A percentile compares a stretch with the other conserved stretches of the same genome.
These are phyloP conservation scores for Rhizopogon vesiculosus DNA, from an alignment of 768 basidiomycete species.

Conservation along the genomic window DNA sequence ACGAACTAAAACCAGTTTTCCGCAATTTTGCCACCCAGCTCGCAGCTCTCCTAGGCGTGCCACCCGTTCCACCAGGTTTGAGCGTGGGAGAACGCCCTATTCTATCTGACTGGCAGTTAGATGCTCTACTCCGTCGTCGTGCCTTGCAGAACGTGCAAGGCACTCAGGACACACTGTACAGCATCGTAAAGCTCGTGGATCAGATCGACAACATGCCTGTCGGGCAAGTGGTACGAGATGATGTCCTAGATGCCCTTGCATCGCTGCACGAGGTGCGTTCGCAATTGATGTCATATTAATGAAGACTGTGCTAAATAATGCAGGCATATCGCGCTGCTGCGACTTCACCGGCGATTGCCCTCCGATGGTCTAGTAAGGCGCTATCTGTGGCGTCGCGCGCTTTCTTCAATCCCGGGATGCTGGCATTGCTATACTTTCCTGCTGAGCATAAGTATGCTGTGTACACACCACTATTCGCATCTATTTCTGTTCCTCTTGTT, in stretches of 20 bases:
- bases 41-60: slow-evolving; percentile 75
- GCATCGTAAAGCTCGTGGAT: slow-evolving; percentile 79
- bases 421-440: slow-evolving; percentile 94
- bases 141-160: slow-evolving; percentile 62
- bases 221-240: slow-evolving; percentile 64
- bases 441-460: slow-evolving; percentile 97
- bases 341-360: slow-evolving; percentile 28
- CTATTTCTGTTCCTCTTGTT: slow-evolving; percentile 77
- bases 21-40: slow-evolving; percentile 68
- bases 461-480: slow-evolving; percentile 93
- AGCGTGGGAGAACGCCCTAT: slow-evolving; percentile 17
- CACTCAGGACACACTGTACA: slow-evolving; percentile 70
- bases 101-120: slow-evolving; percentile 75
- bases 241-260: slow-evolving; percentile 64
- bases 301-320: slow-evolving; percentile 7
- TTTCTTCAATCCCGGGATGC: slow-evolving; percentile 96
- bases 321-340: slow-evolving; percentile 16
- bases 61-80: slow-evolving; percentile 51
- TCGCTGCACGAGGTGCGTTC: slow-evolving; percentile 66
- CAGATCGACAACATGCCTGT: slow-evolving; percentile 94
- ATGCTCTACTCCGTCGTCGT: slow-evolving; percentile 69
- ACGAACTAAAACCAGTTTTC: slow-evolving; percentile 51
- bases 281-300: not conserved
- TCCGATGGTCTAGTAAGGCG: slow-evolving; percentile 60
- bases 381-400: slow-evolving; percentile 71